Evolutionary conservation across 495 filamentous ascomycete species (phyloP).

Genomic region (Lasiosphaeria miniovina): DNA sequence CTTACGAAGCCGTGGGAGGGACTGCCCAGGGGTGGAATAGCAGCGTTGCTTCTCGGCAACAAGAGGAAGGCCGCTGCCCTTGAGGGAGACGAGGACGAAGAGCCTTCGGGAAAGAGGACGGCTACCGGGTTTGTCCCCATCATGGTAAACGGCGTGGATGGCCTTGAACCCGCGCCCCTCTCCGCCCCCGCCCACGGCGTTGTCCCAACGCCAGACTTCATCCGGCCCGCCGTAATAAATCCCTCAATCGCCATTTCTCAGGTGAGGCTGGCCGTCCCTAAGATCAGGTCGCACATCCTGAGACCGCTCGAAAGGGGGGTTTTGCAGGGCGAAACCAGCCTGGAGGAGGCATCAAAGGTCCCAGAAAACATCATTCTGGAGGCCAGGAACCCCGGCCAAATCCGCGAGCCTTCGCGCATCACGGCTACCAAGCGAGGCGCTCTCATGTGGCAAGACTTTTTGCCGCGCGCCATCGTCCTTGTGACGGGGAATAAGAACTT

Average conservation of each 20-base stretch:
- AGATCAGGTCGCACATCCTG: conserved; percentile 75
- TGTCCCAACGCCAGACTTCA: conserved; percentile 75
- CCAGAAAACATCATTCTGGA: conserved; percentile 55
- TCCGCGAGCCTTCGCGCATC: conserved; percentile 78
- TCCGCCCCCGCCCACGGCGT: conserved; percentile 55
- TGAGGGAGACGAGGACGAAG: conserved; percentile 62
- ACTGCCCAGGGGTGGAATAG: conserved; percentile 83
- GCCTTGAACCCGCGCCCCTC: conserved; percentile 63
- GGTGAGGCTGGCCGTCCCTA: conserved; percentile 84
- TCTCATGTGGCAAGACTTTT: conserved; percentile 86
- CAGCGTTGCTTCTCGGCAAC: conserved; percentile 82
- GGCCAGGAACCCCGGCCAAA: conserved; percentile 51
- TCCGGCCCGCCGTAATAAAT: conserved; percentile 82
- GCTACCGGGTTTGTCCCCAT: conserved; percentile 69
- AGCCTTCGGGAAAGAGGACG: conserved; percentile 61
- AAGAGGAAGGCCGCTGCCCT: conserved; percentile 76
- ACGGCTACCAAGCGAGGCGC: conserved; percentile 80
- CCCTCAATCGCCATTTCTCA: conserved; percentile 78
- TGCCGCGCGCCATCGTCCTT: conserved; percentile 77
- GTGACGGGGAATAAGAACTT: conserved; percentile 85
- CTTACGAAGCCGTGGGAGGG: conserved; percentile 94
- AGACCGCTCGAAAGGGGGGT: conserved; percentile 56
- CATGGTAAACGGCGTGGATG: conserved; percentile 71
- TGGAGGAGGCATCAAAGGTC: conserved; percentile 59
- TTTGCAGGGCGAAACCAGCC: conserved; percentile 40